Evolutionary conservation across 2,329 filamentous ascomycete species (phyloP).

Genomic region (Fusarium graminum): DNA sequence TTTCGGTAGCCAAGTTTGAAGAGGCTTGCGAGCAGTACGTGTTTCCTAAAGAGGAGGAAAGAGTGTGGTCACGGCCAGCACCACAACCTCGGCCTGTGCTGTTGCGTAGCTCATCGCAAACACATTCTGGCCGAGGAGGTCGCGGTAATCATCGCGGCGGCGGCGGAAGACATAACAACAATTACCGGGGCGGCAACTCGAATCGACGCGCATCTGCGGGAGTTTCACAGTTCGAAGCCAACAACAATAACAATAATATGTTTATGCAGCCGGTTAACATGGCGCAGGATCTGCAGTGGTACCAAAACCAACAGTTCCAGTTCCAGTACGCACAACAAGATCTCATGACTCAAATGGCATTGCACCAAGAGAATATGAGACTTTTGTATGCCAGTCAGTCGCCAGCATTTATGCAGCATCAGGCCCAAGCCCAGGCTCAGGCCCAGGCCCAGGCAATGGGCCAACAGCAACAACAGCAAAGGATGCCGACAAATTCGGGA

Average conservation of each 20-base stretch:
- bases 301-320: slow-evolving; percentile 59
- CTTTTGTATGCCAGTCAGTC: slow-evolving; percentile 54
- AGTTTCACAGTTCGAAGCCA: slow-evolving; percentile 64
- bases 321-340: slow-evolving; percentile 59
- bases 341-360: slow-evolving; percentile 59
- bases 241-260: slow-evolving; percentile 49
- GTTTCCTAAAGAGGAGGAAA: slow-evolving; percentile 85
- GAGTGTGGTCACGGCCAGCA: slow-evolving; percentile 69
- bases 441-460: slow-evolving; percentile 52
- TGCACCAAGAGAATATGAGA: slow-evolving; percentile 55
- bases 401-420: slow-evolving; percentile 54
- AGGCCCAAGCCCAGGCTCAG: slow-evolving; percentile 35
- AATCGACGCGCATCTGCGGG: slow-evolving; percentile 67
- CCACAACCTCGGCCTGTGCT: slow-evolving; percentile 68
- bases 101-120: slow-evolving; percentile 72
- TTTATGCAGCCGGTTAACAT: slow-evolving; percentile 61
- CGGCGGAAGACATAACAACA: slow-evolving; percentile 63
- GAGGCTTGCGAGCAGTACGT: slow-evolving; percentile 90
- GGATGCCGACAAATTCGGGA: slow-evolving; percentile 33
- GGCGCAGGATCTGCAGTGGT: slow-evolving; percentile 65
- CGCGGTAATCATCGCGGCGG: slow-evolving; percentile 63
- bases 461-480: slow-evolving; percentile 55
- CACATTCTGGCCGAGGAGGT: slow-evolving; percentile 63
- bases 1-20: slow-evolving; percentile 82
- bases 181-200: slow-evolving; percentile 59